Conservation (phyloP, 805 yeast species). For the Barnettozyma californica region DNA sequence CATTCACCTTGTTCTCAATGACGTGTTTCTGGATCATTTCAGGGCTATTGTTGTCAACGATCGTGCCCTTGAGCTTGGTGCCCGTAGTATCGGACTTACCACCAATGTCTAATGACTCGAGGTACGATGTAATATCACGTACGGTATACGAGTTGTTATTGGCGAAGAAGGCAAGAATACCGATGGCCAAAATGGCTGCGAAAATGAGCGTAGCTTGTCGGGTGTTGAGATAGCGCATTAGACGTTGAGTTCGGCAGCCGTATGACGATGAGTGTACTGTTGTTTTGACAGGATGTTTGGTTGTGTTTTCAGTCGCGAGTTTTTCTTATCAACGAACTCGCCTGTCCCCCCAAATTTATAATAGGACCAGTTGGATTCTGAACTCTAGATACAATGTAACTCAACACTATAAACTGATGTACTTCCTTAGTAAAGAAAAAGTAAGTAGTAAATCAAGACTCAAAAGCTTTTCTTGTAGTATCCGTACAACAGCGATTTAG, state of each 20-base stretch:
- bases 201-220: background rate
- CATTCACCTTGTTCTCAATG: conserved; percentile 2
- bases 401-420: too few species aligned
- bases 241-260: background rate
- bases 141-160: conserved; percentile 1
- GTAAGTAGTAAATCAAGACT: too few species aligned
- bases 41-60: conserved; percentile 3
- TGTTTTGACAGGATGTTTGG: background rate
- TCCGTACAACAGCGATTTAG: too few species aligned
- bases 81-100: background rate
- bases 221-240: conserved; percentile 1
- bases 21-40: conserved; percentile 6
- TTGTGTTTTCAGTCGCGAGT: background rate
- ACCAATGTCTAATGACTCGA: conserved; percentile 2
- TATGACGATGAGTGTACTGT: too few species aligned
- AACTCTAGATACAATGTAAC: too few species aligned
- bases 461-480: too few species aligned
- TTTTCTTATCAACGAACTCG: background rate
- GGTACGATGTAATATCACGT: background rate
- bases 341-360: background rate
- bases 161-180: background rate
- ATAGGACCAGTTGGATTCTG: background rate
- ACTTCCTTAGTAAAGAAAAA: too few species aligned
- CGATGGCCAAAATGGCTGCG: conserved; percentile 1
- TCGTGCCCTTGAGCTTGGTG: background rate